phyloP scores from a whole-genome alignment of 2,329 filamentous ascomycete species.

The Cytospora schulzeri region DNA sequence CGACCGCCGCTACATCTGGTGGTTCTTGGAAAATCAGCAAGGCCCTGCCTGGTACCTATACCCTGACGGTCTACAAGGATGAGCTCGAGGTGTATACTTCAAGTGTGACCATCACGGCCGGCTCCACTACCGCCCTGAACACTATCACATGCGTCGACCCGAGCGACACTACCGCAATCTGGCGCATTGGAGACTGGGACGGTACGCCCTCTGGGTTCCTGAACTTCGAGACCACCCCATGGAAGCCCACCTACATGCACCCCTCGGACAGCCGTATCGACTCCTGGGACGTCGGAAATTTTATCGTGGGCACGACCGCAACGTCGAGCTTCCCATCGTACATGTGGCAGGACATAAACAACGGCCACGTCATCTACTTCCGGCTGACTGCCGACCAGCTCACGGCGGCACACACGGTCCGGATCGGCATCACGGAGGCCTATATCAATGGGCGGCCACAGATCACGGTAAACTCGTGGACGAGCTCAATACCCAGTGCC shows the following conservation, averaged over 20 bases:
- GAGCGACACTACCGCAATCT: conserved; percentile 37
- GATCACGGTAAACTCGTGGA: conserved; percentile 37
- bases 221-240: conserved; percentile 41
- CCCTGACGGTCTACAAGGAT: conserved; percentile 39
- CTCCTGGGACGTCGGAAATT: conserved; percentile 38
- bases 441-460: conserved; percentile 37
- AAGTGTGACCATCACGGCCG: conserved; percentile 35
- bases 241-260: conserved; percentile 47
- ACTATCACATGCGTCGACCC: conserved; percentile 37
- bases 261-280: conserved; percentile 39
- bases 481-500: conserved; percentile 32
- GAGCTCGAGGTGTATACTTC: conserved; percentile 37
- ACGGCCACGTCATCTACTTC: conserved; percentile 45
- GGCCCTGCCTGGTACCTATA: conserved; percentile 38
- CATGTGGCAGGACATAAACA: conserved; percentile 46
- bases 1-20: conserved; percentile 30
- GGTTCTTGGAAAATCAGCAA: conserved; percentile 37
- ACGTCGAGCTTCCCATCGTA: conserved; percentile 43
- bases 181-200: conserved; percentile 43
- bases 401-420: conserved; percentile 32
- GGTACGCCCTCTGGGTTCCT: conserved; percentile 40
- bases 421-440: conserved; percentile 38
- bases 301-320: conserved; percentile 40
- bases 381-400: conserved; percentile 36
- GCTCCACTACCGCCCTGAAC: conserved; percentile 34